Evolutionary conservation across 805 yeast species (phyloP).

Genomic region (Clavispora asparagi): DNA sequence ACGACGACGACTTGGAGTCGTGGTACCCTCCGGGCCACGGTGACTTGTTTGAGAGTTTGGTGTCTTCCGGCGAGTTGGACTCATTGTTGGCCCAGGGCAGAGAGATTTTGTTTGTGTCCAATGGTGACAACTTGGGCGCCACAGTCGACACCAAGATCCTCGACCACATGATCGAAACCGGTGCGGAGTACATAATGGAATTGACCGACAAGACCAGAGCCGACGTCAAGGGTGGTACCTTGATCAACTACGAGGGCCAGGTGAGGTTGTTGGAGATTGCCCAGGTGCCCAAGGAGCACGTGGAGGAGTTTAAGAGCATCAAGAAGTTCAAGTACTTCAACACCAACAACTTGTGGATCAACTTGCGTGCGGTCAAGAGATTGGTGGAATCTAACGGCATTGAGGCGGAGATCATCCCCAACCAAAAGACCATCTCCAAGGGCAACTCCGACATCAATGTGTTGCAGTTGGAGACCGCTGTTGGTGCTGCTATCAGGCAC

Average conservation of each 20-base stretch:
- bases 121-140: slow-evolving; percentile 98
- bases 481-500: slow-evolving; percentile 98
- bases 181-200: slow-evolving; percentile 96
- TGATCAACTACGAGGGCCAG: slow-evolving; percentile 91
- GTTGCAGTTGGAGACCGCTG: slow-evolving; percentile 95
- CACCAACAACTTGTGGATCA: slow-evolving; percentile 97
- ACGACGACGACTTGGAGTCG: slow-evolving; percentile 68
- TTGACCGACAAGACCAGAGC: slow-evolving; percentile 98
- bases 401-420: slow-evolving; percentile 93
- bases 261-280: slow-evolving; percentile 94
- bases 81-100: slow-evolving; percentile 86
- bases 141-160: slow-evolving; percentile 90
- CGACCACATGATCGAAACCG: slow-evolving; percentile 87
- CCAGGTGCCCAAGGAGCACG: slow-evolving; percentile 97
- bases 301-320: slow-evolving; percentile 95
- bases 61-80: slow-evolving; percentile 88
- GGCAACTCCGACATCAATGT: slow-evolving; percentile 80
- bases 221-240: slow-evolving; percentile 98
- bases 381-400: slow-evolving; percentile 79
- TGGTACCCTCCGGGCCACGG: slow-evolving; percentile 99
- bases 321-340: slow-evolving; percentile 97
- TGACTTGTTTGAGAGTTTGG: slow-evolving; percentile 87
- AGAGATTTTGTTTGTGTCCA: slow-evolving; percentile 91
- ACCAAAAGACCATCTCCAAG: slow-evolving; percentile 73
- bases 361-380: slow-evolving; percentile 89